Conservation (phyloP, 2,329 filamentous ascomycete genomes). For the Cordyceps militaris region DNA sequence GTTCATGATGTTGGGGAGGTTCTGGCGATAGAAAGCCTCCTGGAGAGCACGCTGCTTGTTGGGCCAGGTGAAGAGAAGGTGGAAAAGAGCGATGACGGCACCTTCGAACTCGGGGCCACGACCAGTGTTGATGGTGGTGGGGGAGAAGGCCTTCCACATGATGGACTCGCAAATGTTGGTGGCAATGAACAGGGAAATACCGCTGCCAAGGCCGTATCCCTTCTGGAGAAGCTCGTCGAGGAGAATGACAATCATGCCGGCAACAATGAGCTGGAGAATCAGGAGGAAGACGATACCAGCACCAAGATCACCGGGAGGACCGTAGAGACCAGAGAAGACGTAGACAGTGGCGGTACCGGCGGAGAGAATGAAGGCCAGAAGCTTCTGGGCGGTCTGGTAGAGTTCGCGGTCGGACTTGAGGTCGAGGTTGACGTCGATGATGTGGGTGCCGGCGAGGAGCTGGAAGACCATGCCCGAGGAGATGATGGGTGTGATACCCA, state of each 20-base stretch:
- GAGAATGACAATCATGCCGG: constrained; percentile 97
- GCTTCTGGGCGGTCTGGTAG: constrained; percentile 99
- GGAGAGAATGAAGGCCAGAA: constrained; percentile 94
- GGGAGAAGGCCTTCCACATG: constrained; percentile 99
- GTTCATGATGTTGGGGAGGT: constrained; percentile 99
- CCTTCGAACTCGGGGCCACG: constrained; percentile 99
- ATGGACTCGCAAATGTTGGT: constrained; percentile 99
- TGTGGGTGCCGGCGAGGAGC: constrained; percentile 97
- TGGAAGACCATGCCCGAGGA: constrained; percentile 99
- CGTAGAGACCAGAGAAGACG: constrained; percentile 96
- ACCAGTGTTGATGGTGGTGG: constrained; percentile 98
- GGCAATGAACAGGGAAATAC: constrained; percentile 98
- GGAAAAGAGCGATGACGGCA: constrained; percentile 94
- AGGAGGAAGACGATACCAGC: constrained; percentile 97
- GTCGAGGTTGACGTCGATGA: constrained; percentile 99
- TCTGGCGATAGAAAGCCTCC: constrained; percentile 99
- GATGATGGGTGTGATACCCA: constrained; percentile 98
- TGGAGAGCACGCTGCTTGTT: constrained; percentile 98
- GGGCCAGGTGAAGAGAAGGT: constrained; percentile 95
- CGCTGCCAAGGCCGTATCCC: constrained; percentile 95
- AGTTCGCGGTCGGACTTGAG: constrained; percentile 99
- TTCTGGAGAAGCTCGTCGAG: constrained; percentile 99
- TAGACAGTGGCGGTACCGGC: constrained; percentile 97
- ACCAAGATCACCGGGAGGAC: constrained; percentile 90
- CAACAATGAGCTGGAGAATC: constrained; percentile 94